Percentiles rank a stretch among this genome's conserved stretches.
phyloP scores from a whole-genome alignment of 2,329 filamentous ascomycete species.

The Fusarium torreyae region DNA sequence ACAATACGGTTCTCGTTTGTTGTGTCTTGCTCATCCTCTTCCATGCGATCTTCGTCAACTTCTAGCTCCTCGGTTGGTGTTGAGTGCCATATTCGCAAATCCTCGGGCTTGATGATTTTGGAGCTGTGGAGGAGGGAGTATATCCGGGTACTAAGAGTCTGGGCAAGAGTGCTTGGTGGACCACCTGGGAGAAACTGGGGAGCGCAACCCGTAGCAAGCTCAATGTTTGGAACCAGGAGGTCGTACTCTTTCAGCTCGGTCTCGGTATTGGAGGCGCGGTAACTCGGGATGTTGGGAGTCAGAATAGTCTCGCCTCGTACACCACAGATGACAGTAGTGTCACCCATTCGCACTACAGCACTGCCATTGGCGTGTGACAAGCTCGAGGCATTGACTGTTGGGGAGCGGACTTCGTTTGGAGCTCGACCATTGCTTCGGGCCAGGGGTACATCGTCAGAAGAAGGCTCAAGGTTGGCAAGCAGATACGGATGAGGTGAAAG shows the following conservation, averaged over 20 bases:
- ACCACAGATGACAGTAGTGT: slow-evolving; percentile 95
- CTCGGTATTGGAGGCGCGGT: slow-evolving; percentile 62
- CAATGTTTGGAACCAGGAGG: slow-evolving; percentile 92
- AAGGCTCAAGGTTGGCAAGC: slow-evolving; percentile 85
- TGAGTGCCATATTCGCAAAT: slow-evolving; percentile 81
- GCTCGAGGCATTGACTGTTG: slow-evolving; percentile 86
- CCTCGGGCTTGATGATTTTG: slow-evolving; percentile 74
- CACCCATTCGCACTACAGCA: slow-evolving; percentile 87
- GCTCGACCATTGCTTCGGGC: slow-evolving; percentile 86
- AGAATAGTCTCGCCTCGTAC: slow-evolving; percentile 88
- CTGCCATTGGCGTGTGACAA: slow-evolving; percentile 92
- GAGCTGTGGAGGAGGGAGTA: slow-evolving; percentile 82
- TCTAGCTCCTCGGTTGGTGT: slow-evolving; percentile 64
- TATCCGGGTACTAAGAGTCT: slow-evolving; percentile 86
- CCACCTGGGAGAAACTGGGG: slow-evolving; percentile 88
- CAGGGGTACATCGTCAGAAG: slow-evolving; percentile 62
- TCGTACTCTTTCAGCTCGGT: slow-evolving; percentile 73
- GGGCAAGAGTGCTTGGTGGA: slow-evolving; percentile 83
- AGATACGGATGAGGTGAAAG: slow-evolving; percentile 92
- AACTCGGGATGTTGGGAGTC: slow-evolving; percentile 80
- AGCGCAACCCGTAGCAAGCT: slow-evolving; percentile 90
- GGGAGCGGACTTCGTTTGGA: slow-evolving; percentile 77
- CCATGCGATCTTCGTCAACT: slow-evolving; percentile 61
- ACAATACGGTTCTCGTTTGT: slow-evolving; percentile 62
- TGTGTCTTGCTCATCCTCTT: slow-evolving; percentile 55